A percentile compares a stretch with the other conserved stretches of the same genome.
Evolutionary conservation across 345 rosid genomes (phyloP).

Genomic region (Firmiana major): DNA sequence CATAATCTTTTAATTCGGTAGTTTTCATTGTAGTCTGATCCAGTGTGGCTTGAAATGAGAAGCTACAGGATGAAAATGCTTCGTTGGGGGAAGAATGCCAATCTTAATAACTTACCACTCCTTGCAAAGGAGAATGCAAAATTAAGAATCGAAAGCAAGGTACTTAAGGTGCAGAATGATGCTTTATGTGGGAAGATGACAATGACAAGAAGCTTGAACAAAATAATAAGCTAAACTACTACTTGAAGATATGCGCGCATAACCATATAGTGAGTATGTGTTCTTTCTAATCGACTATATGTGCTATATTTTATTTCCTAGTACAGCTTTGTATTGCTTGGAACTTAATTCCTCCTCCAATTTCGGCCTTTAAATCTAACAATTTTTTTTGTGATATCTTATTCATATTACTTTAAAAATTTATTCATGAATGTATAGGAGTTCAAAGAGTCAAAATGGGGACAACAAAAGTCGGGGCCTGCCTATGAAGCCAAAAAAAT

Average conservation of each 20-base stretch:
- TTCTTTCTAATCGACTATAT: background rate
- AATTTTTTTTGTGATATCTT: too few relatives aligned
- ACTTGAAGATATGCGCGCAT: background rate
- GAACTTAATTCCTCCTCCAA: background rate
- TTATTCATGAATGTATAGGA: too few relatives aligned
- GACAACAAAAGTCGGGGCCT: too few relatives aligned
- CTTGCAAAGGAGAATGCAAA: background rate
- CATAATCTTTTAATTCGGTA: background rate
- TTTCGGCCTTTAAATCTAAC: too few relatives aligned
- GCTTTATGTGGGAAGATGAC: slow-evolving; percentile 12
- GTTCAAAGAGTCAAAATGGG: too few relatives aligned
- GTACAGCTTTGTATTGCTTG: background rate
- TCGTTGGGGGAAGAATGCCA: background rate
- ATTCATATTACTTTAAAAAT: too few relatives aligned
- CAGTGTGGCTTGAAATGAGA: background rate
- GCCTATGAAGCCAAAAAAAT: too few relatives aligned
- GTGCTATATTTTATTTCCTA: background rate
- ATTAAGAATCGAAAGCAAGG: background rate
- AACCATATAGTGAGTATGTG: background rate
- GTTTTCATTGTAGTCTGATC: slow-evolving; percentile 2
- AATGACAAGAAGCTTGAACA: background rate
- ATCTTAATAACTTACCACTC: background rate
- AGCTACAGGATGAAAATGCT: background rate
- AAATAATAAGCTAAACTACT: background rate
- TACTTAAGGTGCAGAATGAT: slow-evolving; percentile 4